Evolutionary conservation across 202 grass and related monocot species (phyloP).

Genomic region (Zizania palustris): DNA sequence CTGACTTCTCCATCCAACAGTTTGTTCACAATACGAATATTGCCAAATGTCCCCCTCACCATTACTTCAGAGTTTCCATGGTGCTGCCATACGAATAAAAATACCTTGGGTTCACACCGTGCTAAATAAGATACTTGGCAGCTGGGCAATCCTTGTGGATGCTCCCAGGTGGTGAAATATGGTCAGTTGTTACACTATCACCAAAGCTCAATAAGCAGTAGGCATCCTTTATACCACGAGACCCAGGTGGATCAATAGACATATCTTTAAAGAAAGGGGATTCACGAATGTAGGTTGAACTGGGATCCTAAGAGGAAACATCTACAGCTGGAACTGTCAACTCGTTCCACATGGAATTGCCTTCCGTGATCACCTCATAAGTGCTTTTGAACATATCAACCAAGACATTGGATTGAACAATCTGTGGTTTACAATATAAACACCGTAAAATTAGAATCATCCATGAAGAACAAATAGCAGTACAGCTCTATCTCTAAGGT

Average conservation of each 20-base stretch:
- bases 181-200: conserved; percentile 64
- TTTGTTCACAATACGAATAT: conserved; percentile 69
- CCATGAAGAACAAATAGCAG: background rate
- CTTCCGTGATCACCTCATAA: conserved; percentile 61
- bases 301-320: conserved; percentile 63
- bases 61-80: conserved; percentile 69
- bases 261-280: conserved; percentile 68
- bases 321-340: conserved; percentile 49
- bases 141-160: conserved; percentile 77
- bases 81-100: conserved; percentile 70
- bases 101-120: conserved; percentile 53
- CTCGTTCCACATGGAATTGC: conserved; percentile 70
- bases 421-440: conserved; percentile 30
- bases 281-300: conserved; percentile 71
- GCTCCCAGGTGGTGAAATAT: conserved; percentile 73
- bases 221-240: conserved; percentile 59
- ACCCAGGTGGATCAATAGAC: conserved; percentile 58
- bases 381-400: conserved; percentile 75
- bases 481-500: background rate
- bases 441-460: conserved; percentile 2
- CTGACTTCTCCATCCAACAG: conserved; percentile 59
- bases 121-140: conserved; percentile 61
- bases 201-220: conserved; percentile 69
- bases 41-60: conserved; percentile 71
- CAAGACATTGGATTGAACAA: conserved; percentile 65